Evolutionary conservation across 1,139 yeast genomes (phyloP).

Genomic region (Protomyces inundatus): DNA sequence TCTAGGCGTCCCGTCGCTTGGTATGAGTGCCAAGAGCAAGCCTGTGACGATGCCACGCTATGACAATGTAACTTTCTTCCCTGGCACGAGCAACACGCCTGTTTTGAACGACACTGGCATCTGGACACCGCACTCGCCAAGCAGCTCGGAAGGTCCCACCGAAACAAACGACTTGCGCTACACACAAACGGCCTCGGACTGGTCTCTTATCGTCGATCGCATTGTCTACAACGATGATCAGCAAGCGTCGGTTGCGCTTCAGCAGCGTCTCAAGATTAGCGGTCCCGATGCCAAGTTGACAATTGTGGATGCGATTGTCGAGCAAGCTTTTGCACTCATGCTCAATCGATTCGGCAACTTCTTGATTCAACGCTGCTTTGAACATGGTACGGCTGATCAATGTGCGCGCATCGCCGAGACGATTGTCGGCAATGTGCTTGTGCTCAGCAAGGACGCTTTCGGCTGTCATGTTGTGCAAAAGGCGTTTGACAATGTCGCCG

Average conservation of each 20-base stretch:
- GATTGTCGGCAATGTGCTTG: constrained; percentile 39
- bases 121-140: constrained; percentile 10
- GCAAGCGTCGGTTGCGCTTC: constrained; percentile 44
- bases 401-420: constrained; percentile 37
- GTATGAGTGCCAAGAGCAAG: not conserved
- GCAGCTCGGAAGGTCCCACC: not conserved
- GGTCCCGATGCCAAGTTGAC: constrained; percentile 37
- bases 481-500: constrained; percentile 41
- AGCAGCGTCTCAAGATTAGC: constrained; percentile 43
- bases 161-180: not conserved
- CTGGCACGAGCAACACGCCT: constrained; percentile 2
- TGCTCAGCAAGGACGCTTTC: constrained; percentile 42
- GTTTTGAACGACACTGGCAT: not conserved
- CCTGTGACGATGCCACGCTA: not conserved
- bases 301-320: constrained; percentile 39
- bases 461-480: constrained; percentile 47
- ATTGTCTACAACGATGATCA: constrained; percentile 42
- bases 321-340: constrained; percentile 40
- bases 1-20: not conserved
- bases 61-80: not conserved
- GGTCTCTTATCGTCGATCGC: constrained; percentile 38
- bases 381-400: constrained; percentile 40
- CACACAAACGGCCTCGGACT: constrained; percentile 32
- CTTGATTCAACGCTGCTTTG: constrained; percentile 44
- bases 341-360: constrained; percentile 44